These are phyloP conservation scores for Naganishia randhawae DNA, from an alignment of 768 basidiomycete species.

Conservation along the genomic window DNA sequence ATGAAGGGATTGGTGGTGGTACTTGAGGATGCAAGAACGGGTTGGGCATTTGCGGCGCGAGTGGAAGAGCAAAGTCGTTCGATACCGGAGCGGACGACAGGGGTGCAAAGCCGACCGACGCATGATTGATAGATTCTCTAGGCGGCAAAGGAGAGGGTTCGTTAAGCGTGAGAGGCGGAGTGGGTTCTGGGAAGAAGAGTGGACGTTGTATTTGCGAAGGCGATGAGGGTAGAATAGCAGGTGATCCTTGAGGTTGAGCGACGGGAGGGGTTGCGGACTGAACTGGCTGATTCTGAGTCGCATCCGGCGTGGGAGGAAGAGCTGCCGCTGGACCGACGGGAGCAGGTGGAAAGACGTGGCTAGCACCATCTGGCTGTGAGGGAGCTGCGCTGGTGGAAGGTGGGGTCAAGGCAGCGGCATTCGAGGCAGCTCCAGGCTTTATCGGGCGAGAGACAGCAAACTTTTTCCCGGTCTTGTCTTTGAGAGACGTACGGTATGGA, in stretches of 20 bases:
- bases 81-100: background rate
- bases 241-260: background rate
- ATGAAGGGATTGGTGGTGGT: slow-evolving; percentile 7
- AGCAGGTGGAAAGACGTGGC: background rate
- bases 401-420: background rate
- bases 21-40: slow-evolving; percentile 19
- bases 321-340: background rate
- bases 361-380: background rate
- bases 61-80: background rate
- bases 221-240: background rate
- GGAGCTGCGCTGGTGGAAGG: background rate
- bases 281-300: background rate
- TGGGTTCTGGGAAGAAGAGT: slow-evolving; percentile 9
- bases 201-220: background rate
- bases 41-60: slow-evolving; percentile 20
- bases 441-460: slow-evolving; percentile 10
- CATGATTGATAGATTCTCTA: background rate
- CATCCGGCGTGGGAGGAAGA: slow-evolving; percentile 4
- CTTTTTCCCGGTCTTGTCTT: slow-evolving; percentile 20
- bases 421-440: background rate
- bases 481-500: background rate
- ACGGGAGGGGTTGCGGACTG: background rate
- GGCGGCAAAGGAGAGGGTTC: too few relatives aligned
- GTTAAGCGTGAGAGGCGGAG: background rate
- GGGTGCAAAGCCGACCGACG: background rate